Base-by-base conservation (phyloP, 2,329 filamentous ascomycete genomes). In the Xylariaceae sp. region DNA sequence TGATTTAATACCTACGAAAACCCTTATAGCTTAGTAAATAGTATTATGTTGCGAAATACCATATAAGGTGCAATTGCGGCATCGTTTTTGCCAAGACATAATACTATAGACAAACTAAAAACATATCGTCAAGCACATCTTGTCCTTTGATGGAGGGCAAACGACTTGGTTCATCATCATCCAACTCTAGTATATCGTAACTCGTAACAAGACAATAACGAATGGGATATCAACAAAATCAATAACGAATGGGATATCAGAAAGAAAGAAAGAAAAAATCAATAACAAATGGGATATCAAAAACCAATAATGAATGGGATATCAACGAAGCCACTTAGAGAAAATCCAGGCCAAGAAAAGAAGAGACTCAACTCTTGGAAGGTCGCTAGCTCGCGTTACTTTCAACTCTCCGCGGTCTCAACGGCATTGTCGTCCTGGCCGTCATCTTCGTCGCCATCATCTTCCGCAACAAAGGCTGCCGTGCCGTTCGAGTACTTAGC, bases 391-490 rank as follows among this genome's bases (percentile, higher is more conserved):
- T 10, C n/a, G 7, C 7, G 20, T 5, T 20, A 7, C 37, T 26
- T 21, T 44, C 37, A 29, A 10, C 1, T 7, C 7, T 16, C 19
- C 16, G 19, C 4, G 21, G 12, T 3, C 18, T 42, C 16, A 23
- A 2, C 44, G 41, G 19, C 20, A 20, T 41, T 19, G 7, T 43
- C 48, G 7, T 23, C 32, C 9, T 53, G 26, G 21, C 53, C 48
- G 4, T 66, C 61, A n/a, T 70, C 68, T 14, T 68, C 67, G 9
- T 67, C 65, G 14, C 70, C 70, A 40, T 68, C 70, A 53, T 80
- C 78, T 26, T 79, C 75, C 3, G 80, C 67, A 7, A 78, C 64
- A 56, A 81, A 81, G 1, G 79, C 75, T 0, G 80, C 79, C 12
- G 79, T 81, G 2, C 77, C 78, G 19, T 74, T 75, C 0, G 73